Percentiles rank a stretch among this genome's conserved stretches.
phyloP scores from a whole-genome alignment of 768 basidiomycete species.

The Neoboletus subvelutipes region DNA sequence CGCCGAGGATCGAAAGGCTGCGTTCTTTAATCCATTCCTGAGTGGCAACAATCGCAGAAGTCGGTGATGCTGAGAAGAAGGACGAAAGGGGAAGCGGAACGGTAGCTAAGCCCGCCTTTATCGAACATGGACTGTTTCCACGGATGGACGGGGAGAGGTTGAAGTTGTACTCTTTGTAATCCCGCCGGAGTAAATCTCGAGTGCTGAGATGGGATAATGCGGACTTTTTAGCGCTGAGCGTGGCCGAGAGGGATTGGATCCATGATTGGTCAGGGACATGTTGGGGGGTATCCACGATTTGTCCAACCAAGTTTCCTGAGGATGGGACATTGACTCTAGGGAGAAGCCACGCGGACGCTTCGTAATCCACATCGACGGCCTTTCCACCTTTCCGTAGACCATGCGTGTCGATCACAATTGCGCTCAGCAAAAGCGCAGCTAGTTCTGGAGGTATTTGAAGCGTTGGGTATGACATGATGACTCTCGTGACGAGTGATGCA shows the following conservation, averaged over 20 bases:
- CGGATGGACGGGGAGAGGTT: slow-evolving; percentile 35
- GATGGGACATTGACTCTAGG: slow-evolving; percentile 50
- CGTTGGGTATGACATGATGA: slow-evolving; percentile 24
- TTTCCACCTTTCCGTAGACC: slow-evolving; percentile 80
- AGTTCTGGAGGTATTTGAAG: slow-evolving; percentile 51
- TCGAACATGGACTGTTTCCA: slow-evolving; percentile 29
- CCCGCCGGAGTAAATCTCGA: slow-evolving; percentile 83
- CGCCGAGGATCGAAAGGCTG: slow-evolving; percentile 65
- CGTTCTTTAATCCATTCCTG: slow-evolving; percentile 66
- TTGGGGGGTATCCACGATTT: slow-evolving; percentile 12
- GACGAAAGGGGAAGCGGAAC: slow-evolving; percentile 67
- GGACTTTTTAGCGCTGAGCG: slow-evolving; percentile 50
- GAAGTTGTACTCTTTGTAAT: slow-evolving; percentile 87
- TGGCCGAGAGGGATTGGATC: slow-evolving; percentile 53
- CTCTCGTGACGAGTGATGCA: slow-evolving; percentile 58
- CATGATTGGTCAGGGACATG: slow-evolving; percentile 39
- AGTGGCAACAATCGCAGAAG: slow-evolving; percentile 17
- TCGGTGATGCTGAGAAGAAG: slow-evolving; percentile 35
- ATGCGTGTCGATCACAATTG: slow-evolving; percentile 84
- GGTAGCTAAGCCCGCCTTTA: slow-evolving; percentile 77
- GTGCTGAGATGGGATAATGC: slow-evolving; percentile 66
- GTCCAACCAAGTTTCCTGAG: slow-evolving; percentile 3
- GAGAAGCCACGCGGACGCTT: slow-evolving; percentile 63
- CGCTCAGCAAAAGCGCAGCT: slow-evolving; percentile 75
- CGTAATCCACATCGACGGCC: slow-evolving; percentile 61